phyloP scores from a whole-genome alignment of 305 asterid genomes.

The Fraxinus angustifolia region DNA sequence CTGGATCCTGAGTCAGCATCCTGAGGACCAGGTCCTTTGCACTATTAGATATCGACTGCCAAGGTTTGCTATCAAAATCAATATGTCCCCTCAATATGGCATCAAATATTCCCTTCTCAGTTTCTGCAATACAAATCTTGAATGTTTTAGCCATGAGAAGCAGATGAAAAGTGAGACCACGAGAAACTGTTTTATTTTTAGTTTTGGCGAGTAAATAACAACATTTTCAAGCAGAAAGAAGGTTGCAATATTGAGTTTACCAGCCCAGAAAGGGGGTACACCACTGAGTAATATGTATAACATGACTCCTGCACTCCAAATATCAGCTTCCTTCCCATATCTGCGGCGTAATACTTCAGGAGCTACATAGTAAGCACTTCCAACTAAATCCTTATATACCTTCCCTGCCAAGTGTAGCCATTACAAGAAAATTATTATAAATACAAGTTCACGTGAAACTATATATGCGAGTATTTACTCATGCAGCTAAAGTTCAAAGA shows the following conservation, averaged over 20 bases:
- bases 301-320: slow-evolving; percentile 88
- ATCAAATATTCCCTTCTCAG: slow-evolving; percentile 71
- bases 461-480: background rate
- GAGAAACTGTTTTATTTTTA: background rate
- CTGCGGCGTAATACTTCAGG: slow-evolving; percentile 67
- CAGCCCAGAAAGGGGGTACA: slow-evolving; percentile 89
- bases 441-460: background rate
- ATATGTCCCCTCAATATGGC: slow-evolving; percentile 59
- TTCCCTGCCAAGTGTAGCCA: slow-evolving; percentile 44
- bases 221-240: background rate
- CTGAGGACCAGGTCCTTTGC: slow-evolving; percentile 75
- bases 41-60: slow-evolving; percentile 73
- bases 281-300: slow-evolving; percentile 74
- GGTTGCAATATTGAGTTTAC: slow-evolving; percentile 29
- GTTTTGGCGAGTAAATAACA: background rate
- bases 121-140: slow-evolving; percentile 39
- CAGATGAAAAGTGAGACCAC: background rate
- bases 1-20: slow-evolving; percentile 73
- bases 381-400: slow-evolving; percentile 62
- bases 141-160: slow-evolving; percentile 13
- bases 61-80: slow-evolving; percentile 67
- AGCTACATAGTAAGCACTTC: slow-evolving; percentile 81
- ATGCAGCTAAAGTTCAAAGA: background rate
- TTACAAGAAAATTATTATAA: background rate
- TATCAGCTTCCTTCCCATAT: slow-evolving; percentile 68